Conservation (phyloP, 331 rosid genomes). For the Acacia pycnantha region DNA sequence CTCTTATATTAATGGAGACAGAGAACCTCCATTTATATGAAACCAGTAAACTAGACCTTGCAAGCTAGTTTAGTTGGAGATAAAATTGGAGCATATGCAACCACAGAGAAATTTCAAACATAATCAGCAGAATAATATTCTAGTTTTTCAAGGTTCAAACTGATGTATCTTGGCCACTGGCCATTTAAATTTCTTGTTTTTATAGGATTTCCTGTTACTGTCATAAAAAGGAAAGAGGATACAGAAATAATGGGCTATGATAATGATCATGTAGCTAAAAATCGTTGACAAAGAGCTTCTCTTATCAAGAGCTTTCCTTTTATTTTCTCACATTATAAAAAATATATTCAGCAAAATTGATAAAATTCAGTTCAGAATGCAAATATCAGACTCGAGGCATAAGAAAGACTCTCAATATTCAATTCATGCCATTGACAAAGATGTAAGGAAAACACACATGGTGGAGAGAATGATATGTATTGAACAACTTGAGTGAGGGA, state of each 20-base stretch:
- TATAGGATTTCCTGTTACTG: constrained; percentile 11
- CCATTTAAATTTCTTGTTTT: constrained; percentile 1
- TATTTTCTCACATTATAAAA: neutral
- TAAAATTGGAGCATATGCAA: constrained; percentile 15
- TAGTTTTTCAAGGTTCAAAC: constrained; percentile 2
- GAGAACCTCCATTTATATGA: neutral
- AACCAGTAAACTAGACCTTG: constrained; percentile 2
- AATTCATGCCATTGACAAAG: neutral
- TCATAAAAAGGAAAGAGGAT: neutral
- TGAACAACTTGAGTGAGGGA: constrained; percentile 14
- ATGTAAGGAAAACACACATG: neutral
- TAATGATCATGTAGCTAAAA: neutral
- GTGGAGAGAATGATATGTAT: constrained; percentile 1
- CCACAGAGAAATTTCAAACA: neutral
- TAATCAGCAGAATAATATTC: constrained; percentile 7
- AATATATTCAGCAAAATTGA: neutral
- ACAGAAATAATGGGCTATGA: constrained; percentile 17
- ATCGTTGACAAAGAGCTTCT: neutral
- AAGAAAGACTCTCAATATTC: neutral
- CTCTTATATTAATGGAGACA: neutral
- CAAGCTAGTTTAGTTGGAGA: constrained; percentile 16
- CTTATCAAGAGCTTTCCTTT: neutral
- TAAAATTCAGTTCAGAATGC: neutral
- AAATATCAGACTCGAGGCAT: constrained; percentile 1
- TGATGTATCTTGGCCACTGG: neutral